These are phyloP conservation scores for Penicillium silybi DNA, from an alignment of 495 filamentous ascomycete genomes.

Conservation along the genomic window DNA sequence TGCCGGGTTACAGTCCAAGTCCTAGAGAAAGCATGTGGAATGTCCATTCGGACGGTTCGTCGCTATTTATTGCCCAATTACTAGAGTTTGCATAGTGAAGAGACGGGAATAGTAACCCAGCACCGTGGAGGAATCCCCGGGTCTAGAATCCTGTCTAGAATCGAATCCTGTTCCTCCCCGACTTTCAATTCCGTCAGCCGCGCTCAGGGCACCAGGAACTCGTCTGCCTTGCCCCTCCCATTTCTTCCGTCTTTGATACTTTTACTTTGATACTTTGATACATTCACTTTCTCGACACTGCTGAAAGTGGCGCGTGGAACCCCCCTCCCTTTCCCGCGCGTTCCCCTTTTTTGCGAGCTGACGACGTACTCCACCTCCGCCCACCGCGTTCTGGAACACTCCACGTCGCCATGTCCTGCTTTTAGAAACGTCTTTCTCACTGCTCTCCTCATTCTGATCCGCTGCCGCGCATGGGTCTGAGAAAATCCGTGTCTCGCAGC, in stretches of 20 bases:
- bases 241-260: neutral
- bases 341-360: conserved; percentile 30
- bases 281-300: conserved; percentile 11
- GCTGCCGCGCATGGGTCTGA: conserved; percentile 21
- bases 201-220: conserved; percentile 17
- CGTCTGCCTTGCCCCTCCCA: conserved; percentile 17
- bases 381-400: conserved; percentile 30
- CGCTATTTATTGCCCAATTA: no score
- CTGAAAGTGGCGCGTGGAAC: neutral
- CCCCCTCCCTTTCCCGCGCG: conserved; percentile 14
- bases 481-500: conserved; percentile 19
- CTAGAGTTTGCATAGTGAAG: no score
- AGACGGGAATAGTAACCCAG: no score
- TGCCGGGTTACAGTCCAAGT: no score
- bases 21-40: no score
- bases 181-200: neutral
- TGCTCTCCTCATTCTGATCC: neutral
- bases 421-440: conserved; percentile 1
- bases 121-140: neutral
- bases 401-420: conserved; percentile 20
- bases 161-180: neutral
- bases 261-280: neutral
- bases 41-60: no score
- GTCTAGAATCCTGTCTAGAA: neutral
- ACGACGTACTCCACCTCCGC: conserved; percentile 23